A percentile compares a stretch with the other conserved stretches of the same genome.
Evolutionary conservation across 495 filamentous ascomycete genomes (phyloP).

Genomic region (Talaromyces proteolyticus): DNA sequence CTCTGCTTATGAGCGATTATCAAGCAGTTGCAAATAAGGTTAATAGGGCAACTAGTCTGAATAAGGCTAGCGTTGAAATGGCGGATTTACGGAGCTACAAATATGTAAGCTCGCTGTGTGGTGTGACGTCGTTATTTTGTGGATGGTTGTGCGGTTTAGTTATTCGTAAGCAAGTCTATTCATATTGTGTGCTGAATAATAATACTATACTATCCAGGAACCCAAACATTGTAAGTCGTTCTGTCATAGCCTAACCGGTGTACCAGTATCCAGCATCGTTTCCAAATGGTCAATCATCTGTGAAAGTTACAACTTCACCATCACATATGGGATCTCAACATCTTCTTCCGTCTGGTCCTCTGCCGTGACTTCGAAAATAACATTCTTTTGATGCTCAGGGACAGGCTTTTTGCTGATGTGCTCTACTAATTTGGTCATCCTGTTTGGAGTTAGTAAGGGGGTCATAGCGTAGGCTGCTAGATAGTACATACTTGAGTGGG

Average conservation of each 20-base stretch:
- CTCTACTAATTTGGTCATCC: constrained; percentile 82
- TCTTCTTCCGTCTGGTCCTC: constrained; percentile 90
- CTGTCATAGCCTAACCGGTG: not conserved
- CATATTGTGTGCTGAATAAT: too few relatives aligned
- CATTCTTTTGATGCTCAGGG: constrained; percentile 84
- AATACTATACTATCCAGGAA: too few relatives aligned
- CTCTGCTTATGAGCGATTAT: not conserved
- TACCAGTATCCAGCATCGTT: not conserved
- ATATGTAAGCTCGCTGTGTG: not conserved
- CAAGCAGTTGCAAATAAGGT: not conserved
- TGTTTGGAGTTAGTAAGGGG: constrained; percentile 22
- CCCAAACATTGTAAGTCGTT: too few relatives aligned
- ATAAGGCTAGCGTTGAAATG: not conserved
- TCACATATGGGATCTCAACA: constrained; percentile 96
- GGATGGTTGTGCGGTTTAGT: too few relatives aligned
- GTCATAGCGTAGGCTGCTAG: not conserved
- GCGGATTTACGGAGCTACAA: not conserved
- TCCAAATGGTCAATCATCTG: too few relatives aligned
- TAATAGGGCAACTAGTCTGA: too few relatives aligned
- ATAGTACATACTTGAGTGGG: constrained; percentile 53
- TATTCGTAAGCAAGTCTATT: too few relatives aligned
- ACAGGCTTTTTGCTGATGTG: constrained; percentile 87
- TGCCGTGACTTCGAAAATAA: constrained; percentile 93
- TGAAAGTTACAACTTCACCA: constrained; percentile 58
- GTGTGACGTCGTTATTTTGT: not conserved